phyloP scores from a whole-genome alignment of 2,329 filamentous ascomycete genomes.

The Zasmidium citrigriseum region DNA sequence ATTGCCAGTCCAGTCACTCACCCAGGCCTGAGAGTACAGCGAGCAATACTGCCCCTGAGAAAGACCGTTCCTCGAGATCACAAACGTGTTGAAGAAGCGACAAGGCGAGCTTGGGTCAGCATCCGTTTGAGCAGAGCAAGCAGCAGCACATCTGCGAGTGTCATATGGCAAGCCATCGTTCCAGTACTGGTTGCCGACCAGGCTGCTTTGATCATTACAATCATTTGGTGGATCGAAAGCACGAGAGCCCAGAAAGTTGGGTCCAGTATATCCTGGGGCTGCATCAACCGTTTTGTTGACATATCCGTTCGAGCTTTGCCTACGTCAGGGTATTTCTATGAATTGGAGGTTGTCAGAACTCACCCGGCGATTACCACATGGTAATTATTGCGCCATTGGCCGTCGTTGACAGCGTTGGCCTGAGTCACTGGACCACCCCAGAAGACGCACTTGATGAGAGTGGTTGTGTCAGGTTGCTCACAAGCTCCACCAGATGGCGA shows the following conservation, averaged over 20 bases:
- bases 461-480: slow-evolving; percentile 11
- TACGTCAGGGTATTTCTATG: neutral
- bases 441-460: slow-evolving; percentile 24
- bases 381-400: slow-evolving; percentile 22
- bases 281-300: slow-evolving; percentile 3
- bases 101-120: slow-evolving; percentile 2
- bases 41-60: slow-evolving; percentile 18
- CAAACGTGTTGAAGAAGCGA: slow-evolving; percentile 26
- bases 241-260: slow-evolving; percentile 22
- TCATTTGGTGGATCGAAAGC: slow-evolving; percentile 32
- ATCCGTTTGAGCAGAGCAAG: neutral
- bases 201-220: slow-evolving; percentile 28
- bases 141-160: slow-evolving; percentile 18
- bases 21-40: slow-evolving; percentile 25
- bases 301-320: slow-evolving; percentile 6
- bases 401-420: slow-evolving; percentile 20
- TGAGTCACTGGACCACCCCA: slow-evolving; percentile 16
- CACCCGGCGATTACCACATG: slow-evolving; percentile 23
- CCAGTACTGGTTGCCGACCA: slow-evolving; percentile 30
- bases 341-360: neutral
- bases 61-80: slow-evolving; percentile 21
- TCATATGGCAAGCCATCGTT: slow-evolving; percentile 34
- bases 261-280: slow-evolving; percentile 16
- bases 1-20: neutral
- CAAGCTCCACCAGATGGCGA: slow-evolving; percentile 27